These are phyloP conservation scores for Oryza australiensis DNA, from an alignment of 176 grass and related monocot genomes.

Conservation along the genomic window DNA sequence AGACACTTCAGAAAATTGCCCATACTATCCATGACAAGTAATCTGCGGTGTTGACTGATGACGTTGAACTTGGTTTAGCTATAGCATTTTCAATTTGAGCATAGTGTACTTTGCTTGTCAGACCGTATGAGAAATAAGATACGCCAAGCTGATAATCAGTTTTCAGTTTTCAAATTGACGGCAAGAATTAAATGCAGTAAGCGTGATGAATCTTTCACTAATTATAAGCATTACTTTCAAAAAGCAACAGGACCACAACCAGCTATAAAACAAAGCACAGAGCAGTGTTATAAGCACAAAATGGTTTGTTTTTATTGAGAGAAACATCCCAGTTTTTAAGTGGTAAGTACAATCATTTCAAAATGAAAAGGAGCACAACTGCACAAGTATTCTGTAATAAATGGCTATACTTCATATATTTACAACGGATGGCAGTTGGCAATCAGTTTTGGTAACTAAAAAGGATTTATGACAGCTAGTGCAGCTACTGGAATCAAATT, in stretches of 20 bases:
- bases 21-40: not conserved
- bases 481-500: not conserved
- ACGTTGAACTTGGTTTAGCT: not conserved
- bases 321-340: not conserved
- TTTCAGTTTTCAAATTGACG: not conserved
- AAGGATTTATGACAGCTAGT: not conserved
- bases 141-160: not conserved
- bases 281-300: not conserved
- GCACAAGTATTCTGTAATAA: not conserved
- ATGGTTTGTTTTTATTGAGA: not conserved
- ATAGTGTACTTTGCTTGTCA: not conserved
- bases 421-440: not conserved
- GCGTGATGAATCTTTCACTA: not conserved
- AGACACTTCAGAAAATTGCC: not conserved
- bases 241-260: too few relatives aligned
- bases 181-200: not conserved
- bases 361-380: not conserved
- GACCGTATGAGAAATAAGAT: not conserved
- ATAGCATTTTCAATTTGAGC: not conserved
- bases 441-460: not conserved
- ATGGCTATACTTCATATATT: not conserved
- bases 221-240: not conserved
- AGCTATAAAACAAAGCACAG: not conserved
- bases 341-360: not conserved
- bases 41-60: not conserved